phyloP scores from a whole-genome alignment of 2,329 filamentous ascomycete species.

The Dothiorella sarmentorum region DNA sequence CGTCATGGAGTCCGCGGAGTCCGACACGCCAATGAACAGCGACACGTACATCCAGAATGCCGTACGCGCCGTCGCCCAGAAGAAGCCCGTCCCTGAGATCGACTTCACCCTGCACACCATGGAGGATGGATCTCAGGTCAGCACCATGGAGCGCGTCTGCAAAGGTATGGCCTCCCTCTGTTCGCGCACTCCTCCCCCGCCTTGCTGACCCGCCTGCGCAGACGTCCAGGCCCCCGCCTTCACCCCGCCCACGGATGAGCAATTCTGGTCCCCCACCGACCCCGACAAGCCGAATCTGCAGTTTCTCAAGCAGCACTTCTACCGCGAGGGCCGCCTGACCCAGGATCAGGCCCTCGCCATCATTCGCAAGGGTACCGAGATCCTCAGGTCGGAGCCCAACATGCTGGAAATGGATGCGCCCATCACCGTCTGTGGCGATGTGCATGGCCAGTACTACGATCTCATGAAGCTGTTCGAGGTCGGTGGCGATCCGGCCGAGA shows the following conservation, averaged over 20 bases:
- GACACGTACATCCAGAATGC: slow-evolving; percentile 71
- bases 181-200: slow-evolving; percentile 19
- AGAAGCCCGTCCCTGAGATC: slow-evolving; percentile 94
- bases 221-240: slow-evolving; percentile 98
- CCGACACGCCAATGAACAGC: slow-evolving; percentile 32
- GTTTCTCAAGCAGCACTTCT: slow-evolving; percentile 98
- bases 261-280: slow-evolving; percentile 87
- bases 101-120: slow-evolving; percentile 98
- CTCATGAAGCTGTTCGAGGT: slow-evolving; percentile 99
- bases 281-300: slow-evolving; percentile 84
- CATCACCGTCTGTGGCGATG: slow-evolving; percentile 97
- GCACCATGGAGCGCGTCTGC: slow-evolving; percentile 91
- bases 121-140: slow-evolving; percentile 96
- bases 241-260: slow-evolving; percentile 84
- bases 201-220: slow-evolving; percentile 42
- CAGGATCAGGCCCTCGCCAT: slow-evolving; percentile 98
- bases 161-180: slow-evolving; percentile 72
- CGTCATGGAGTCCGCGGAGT: slow-evolving; percentile 31
- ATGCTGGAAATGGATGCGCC: slow-evolving; percentile 98
- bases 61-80: slow-evolving; percentile 86
- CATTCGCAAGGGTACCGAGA: slow-evolving; percentile 78
- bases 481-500: slow-evolving; percentile 93
- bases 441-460: slow-evolving; percentile 98
- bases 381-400: slow-evolving; percentile 88
- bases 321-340: slow-evolving; percentile 91